phyloP scores from a whole-genome alignment of 805 yeast species.

The Yamadazyma laniorum region DNA sequence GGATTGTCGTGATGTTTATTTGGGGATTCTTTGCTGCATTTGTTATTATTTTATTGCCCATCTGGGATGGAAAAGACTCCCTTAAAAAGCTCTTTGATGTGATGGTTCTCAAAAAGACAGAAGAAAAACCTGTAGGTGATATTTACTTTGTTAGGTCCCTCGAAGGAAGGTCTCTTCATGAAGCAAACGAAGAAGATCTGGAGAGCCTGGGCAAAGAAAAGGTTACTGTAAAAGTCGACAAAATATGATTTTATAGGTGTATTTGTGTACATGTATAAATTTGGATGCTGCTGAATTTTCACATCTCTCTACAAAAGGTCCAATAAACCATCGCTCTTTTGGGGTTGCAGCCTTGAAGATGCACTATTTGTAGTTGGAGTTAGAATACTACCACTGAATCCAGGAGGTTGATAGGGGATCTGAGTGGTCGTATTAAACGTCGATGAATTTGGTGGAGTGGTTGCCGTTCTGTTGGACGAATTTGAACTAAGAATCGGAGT shows the following conservation, averaged over 20 bases:
- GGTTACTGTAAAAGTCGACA: background rate
- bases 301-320: slow-evolving; percentile 10
- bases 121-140: slow-evolving; percentile 12
- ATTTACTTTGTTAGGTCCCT: slow-evolving; percentile 10
- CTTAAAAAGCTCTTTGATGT: slow-evolving; percentile 24
- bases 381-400: slow-evolving; percentile 9
- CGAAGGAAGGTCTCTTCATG: slow-evolving; percentile 2
- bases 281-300: too few species aligned
- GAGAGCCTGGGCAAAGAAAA: slow-evolving; percentile 1
- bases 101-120: slow-evolving; percentile 5
- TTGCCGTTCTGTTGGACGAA: background rate
- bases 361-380: slow-evolving; percentile 6
- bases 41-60: slow-evolving; percentile 48
- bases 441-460: background rate
- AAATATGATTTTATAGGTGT: background rate
- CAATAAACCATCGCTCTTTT: slow-evolving; percentile 5
- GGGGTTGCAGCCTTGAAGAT: background rate
- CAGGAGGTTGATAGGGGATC: slow-evolving; percentile 11
- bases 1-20: slow-evolving; percentile 25
- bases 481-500: slow-evolving; percentile 9
- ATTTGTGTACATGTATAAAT: too few species aligned
- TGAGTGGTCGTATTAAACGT: slow-evolving; percentile 3
- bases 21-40: slow-evolving; percentile 25
- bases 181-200: background rate
- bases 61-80: slow-evolving; percentile 67